Percentiles rank a stretch among this genome's conserved stretches.
Conservation (phyloP, 129 eudicot species). For the Silybum marianum region DNA sequence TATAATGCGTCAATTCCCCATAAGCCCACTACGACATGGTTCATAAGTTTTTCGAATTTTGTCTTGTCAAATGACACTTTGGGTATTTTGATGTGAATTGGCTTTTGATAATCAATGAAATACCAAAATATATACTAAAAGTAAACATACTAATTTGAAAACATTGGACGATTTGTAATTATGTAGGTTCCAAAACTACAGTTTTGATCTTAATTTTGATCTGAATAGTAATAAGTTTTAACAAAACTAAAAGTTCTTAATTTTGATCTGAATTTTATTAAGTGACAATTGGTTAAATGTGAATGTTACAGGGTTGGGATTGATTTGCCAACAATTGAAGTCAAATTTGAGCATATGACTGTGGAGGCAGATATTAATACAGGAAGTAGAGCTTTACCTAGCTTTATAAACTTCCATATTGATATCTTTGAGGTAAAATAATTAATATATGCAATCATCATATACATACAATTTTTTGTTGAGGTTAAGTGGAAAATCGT, state of each 20-base stretch:
- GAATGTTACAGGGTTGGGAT: constrained; percentile 63
- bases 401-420: constrained; percentile 49
- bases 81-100: too few species aligned
- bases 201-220: too few species aligned
- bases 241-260: neutral
- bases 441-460: neutral
- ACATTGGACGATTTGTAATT: too few species aligned
- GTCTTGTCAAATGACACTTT: too few species aligned
- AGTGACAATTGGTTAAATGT: neutral
- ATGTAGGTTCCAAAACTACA: too few species aligned
- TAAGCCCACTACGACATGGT: too few species aligned
- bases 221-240: too few species aligned
- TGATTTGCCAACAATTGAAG: constrained; percentile 84
- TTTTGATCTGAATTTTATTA: neutral
- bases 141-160: too few species aligned
- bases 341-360: constrained; percentile 59
- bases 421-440: constrained; percentile 52
- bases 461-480: neutral
- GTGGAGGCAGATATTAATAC: constrained; percentile 68
- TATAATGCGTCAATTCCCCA: too few species aligned
- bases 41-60: too few species aligned
- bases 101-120: too few species aligned
- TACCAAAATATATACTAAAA: too few species aligned
- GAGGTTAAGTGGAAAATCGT: neutral
- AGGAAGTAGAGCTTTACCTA: constrained; percentile 79